Base-by-base conservation (phyloP, 2,329 filamentous ascomycete species). In the Sporothrix pallida region DNA sequence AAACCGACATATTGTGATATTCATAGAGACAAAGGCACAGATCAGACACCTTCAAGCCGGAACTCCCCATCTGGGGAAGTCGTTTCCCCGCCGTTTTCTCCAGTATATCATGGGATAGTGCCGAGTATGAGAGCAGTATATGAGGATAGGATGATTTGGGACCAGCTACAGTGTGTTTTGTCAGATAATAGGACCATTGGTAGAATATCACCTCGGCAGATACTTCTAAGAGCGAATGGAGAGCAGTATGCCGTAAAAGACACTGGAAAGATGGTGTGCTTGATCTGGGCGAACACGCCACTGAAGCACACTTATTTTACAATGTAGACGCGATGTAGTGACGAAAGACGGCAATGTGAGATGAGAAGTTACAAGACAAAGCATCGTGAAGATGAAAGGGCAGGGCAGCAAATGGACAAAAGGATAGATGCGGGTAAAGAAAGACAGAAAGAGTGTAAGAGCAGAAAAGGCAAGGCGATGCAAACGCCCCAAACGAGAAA, bases 211-310 rank as follows among this genome's bases (percentile, higher is more conserved):
- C 7, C 15, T 69, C 48, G 65, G 65, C 65, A 69, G 23, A 52
- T 69, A 9, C 23, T n/a, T 54, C 3, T 13, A 37, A 37, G 15
- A n/a, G 15, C 12, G 8, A 68, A 50, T 13, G 63, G 44, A 42
- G 20, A 17, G 15, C 46, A 31, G n/a, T 37, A 37, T 37, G 31
- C 31, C 31, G 2, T 6, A n/a, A 1, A 15, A 37, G 2, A 7
- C 17, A 37, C 9, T 44, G 5, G n/a, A 68, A 69, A 54, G 44
- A 54, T 69, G 65, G 65, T 69, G 68, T 70, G 68, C 68, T 70
- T 58, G 68, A 20, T 48, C 20, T 48, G 8, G 65, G 68, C 67
- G 20, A 70, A 70, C 50, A 70, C 52, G 68, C 67, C 68, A 70
- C 37, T 10, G 15, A 4, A 65, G n/a, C n/a, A 26, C 17, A 46